Conservation (phyloP, 192 early-diverging fungal genomes). For the Mortierella claussenii region DNA sequence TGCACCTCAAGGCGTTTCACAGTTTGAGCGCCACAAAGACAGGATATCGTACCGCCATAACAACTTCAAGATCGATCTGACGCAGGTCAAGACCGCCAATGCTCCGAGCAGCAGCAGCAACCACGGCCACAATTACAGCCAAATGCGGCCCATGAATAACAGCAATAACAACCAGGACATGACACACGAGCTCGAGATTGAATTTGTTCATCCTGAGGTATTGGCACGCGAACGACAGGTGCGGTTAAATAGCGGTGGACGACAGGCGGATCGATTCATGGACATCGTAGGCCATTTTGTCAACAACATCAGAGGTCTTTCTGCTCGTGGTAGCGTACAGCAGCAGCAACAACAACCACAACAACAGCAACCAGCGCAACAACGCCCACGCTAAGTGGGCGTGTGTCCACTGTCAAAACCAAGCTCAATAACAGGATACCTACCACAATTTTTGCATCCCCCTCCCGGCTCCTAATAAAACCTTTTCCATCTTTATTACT, state of each 20-base stretch:
- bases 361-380: constrained; percentile 4
- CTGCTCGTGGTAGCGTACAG: constrained; percentile 13
- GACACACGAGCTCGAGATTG: constrained; percentile 87
- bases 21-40: constrained; percentile 84
- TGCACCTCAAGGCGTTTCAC: constrained; percentile 58
- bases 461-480: too few relatives aligned
- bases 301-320: constrained; percentile 80
- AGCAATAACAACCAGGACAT: constrained; percentile 52
- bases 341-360: constrained; percentile 21
- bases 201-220: constrained; percentile 69
- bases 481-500: too few relatives aligned
- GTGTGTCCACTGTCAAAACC: too few relatives aligned
- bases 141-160: constrained; percentile 19
- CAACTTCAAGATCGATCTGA: constrained; percentile 88
- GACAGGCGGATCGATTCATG: constrained; percentile 70
- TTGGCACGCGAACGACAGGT: constrained; percentile 74
- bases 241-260: constrained; percentile 48
- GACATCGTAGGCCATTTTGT: constrained; percentile 80
- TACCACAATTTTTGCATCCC: too few relatives aligned
- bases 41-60: constrained; percentile 88
- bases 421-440: too few relatives aligned
- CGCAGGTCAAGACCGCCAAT: constrained; percentile 74
- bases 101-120: constrained; percentile 35
- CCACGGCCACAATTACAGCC: constrained; percentile 9
- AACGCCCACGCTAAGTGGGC: too few relatives aligned